Evolutionary conservation across 306 rosid genomes (phyloP), one percentile per base, ranked within the genome.

Genomic region (Prunus kanzakura): DNA sequence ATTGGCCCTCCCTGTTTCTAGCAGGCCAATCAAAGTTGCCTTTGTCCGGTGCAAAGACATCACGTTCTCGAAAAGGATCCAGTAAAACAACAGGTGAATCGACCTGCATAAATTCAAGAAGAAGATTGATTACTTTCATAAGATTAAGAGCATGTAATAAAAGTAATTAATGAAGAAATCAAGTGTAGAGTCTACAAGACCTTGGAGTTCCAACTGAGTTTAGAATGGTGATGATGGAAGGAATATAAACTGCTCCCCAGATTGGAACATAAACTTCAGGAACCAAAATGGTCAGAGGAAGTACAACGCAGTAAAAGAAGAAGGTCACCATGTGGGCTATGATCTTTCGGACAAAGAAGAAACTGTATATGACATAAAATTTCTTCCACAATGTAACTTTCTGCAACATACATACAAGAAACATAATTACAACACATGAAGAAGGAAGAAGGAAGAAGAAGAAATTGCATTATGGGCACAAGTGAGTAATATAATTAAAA

Each of bases 191-290:
- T n/a, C 18, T 9, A 49, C 3, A 55, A 69, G 15, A 94, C 99
- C 99, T 93, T 64, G 99, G 99, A 81, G 99, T 96, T 87, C 99
- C 99, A 0, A 96, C 99, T 22, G 99, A 90, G 45, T 96, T 96
- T 83, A 96, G 93, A 79, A 93, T 96, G 83, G 99, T 96, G 83
- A 96, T 89, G 82, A 96, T 78, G 29, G 97, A 96, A 75, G 99
- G 99, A 74, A 96, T 96, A 74, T 96, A 96, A 76, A 96, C 99
- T 16, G 99, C 99, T 55, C 99, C 99, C 99, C 99, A 96, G 16
- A 96, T 92, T 47, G 99, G 99, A 81, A 92, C 99, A 71, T 87
- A 76, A 66, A 96, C 99, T 88, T 96, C 99, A 58, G 99, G 99
- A 19, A 96, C 89, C 91, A 96, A 81, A 71, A 96, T 92, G 75